Evolutionary conservation across 2,329 filamentous ascomycete species (phyloP).

Genomic region (Polychaeton citri): DNA sequence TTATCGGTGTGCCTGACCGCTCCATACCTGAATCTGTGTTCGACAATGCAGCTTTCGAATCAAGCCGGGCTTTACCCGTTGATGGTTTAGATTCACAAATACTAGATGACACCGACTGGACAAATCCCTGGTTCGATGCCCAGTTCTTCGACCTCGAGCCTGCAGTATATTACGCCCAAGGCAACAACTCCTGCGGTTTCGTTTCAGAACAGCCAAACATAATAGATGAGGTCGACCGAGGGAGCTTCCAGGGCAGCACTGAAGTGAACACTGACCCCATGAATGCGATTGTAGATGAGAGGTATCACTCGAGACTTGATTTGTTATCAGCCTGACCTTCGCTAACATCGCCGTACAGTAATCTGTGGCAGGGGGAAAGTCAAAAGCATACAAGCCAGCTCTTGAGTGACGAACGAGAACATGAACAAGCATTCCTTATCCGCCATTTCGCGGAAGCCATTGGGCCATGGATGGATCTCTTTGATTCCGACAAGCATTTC

Average conservation of each 20-base stretch:
- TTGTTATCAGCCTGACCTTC: not conserved
- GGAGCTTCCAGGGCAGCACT: conserved; percentile 6
- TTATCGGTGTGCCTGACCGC: not conserved
- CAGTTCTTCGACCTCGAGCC: conserved; percentile 20
- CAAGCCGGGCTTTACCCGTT: not conserved
- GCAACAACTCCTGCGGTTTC: conserved; percentile 20
- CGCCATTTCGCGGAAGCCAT: conserved; percentile 47
- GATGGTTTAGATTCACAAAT: not conserved
- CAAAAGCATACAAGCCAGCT: conserved; percentile 20
- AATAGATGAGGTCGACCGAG: conserved; percentile 19
- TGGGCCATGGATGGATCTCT: conserved; percentile 47
- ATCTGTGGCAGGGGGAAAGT: conserved; percentile 15
- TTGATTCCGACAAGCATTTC: conserved; percentile 46
- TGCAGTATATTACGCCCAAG: conserved; percentile 14
- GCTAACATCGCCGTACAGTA: conserved; percentile 5
- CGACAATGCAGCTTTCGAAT: not conserved
- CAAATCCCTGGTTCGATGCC: conserved; percentile 11
- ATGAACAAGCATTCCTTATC: conserved; percentile 46
- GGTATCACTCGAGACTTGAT: not conserved
- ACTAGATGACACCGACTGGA: conserved; percentile 1
- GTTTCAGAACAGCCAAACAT: conserved; percentile 18
- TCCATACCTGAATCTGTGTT: not conserved
- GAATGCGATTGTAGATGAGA: not conserved
- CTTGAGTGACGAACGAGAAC: conserved; percentile 28
- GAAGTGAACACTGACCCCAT: not conserved